Evolutionary conservation across 352 stramenopile species (phyloP).

Genomic region (Globisporangium spinosum): DNA sequence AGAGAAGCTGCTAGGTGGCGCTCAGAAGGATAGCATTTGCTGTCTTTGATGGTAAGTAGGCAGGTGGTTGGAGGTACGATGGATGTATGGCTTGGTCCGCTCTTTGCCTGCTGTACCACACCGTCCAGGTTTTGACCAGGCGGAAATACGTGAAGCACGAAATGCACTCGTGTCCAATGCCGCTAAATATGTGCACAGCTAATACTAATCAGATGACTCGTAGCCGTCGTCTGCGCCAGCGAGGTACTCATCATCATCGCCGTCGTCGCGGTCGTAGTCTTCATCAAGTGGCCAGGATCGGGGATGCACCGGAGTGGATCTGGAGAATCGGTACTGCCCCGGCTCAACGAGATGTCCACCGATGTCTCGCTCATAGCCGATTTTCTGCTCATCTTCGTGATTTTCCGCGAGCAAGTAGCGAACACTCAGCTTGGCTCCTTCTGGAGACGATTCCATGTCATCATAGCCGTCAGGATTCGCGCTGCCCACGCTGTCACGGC

Average conservation of each 20-base stretch:
- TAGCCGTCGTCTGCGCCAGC: not conserved
- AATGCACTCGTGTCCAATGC: not conserved
- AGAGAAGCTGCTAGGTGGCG: not conserved
- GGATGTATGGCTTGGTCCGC: too few species aligned
- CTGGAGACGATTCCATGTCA: not conserved
- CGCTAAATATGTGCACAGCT: not conserved
- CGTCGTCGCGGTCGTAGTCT: not conserved
- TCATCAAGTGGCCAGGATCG: not conserved
- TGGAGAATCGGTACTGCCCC: not conserved
- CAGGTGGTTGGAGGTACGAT: not conserved
- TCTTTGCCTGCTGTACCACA: too few species aligned
- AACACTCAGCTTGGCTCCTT: not conserved
- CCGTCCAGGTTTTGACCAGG: too few species aligned
- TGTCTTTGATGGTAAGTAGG: not conserved
- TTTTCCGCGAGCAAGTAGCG: not conserved
- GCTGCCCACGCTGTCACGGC: not conserved
- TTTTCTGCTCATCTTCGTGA: not conserved
- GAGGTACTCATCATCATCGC: not conserved
- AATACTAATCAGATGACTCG: not conserved
- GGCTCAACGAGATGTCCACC: not conserved
- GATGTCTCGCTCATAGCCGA: not conserved
- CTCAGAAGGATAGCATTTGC: not conserved
- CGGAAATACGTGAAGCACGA: not conserved
- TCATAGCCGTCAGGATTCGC: not conserved
- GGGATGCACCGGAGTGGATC: not conserved